Percentiles rank a stretch among this genome's conserved stretches.
phyloP scores from a whole-genome alignment of 805 yeast species.

The Candida silvatica region DNA sequence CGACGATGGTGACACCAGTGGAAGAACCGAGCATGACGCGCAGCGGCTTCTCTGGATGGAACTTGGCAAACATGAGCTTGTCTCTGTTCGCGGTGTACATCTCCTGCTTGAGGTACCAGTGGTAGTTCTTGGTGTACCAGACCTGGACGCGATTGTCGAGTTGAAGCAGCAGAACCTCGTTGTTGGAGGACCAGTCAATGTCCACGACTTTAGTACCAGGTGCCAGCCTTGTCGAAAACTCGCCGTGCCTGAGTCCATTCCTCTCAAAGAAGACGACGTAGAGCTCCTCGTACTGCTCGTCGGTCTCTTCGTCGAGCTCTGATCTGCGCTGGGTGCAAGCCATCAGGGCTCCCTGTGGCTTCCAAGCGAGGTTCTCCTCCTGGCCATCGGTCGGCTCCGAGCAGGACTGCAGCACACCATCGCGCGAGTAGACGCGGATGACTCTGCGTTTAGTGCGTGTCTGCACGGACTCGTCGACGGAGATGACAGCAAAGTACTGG shows the following conservation, averaged over 20 bases:
- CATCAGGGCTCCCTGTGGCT: conserved; percentile 82
- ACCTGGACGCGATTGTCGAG: conserved; percentile 59
- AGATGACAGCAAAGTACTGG: conserved; percentile 64
- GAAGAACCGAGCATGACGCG: conserved; percentile 60
- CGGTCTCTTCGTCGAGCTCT: conserved; percentile 39
- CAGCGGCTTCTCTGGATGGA: conserved; percentile 88
- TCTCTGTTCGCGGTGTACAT: conserved; percentile 27
- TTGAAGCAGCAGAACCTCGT: conserved; percentile 70
- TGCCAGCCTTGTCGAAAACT: conserved; percentile 60
- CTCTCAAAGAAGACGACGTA: conserved; percentile 79
- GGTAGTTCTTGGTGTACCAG: conserved; percentile 90
- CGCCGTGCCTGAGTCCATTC: conserved; percentile 89
- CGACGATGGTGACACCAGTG: conserved; percentile 48
- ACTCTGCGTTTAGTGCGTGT: conserved; percentile 51
- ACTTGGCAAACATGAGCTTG: conserved; percentile 40
- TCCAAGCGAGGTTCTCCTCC: conserved; percentile 73
- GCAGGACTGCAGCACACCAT: conserved; percentile 71
- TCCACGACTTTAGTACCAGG: conserved; percentile 38
- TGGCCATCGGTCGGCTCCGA: conserved; percentile 85
- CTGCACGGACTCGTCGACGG: conserved; percentile 42
- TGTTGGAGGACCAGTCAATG: conserved; percentile 73
- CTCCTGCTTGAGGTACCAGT: conserved; percentile 92
- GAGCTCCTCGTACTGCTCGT: conserved; percentile 23
- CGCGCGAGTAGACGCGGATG: conserved; percentile 72
- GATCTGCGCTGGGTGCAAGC: conserved; percentile 68